phyloP scores from a whole-genome alignment of 208 protist species.

The Leishmania mexicana region DNA sequence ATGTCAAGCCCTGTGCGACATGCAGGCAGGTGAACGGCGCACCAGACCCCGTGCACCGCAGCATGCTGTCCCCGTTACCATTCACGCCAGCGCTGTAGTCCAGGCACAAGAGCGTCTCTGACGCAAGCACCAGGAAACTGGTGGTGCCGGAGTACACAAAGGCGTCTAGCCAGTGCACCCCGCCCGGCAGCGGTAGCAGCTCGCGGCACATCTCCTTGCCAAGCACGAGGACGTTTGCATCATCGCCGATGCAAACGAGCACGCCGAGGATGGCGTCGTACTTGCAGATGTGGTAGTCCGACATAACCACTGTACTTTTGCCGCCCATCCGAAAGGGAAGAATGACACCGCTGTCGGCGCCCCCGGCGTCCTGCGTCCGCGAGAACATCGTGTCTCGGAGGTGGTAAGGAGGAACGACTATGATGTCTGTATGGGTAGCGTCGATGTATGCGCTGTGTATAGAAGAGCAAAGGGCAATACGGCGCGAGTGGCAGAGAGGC shows the following conservation, averaged over 20 bases:
- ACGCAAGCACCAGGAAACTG: constrained; percentile 75
- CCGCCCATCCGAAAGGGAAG: constrained; percentile 45
- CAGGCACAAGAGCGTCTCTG: constrained; percentile 64
- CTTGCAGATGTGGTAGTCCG: constrained; percentile 80
- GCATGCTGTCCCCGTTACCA: constrained; percentile 25
- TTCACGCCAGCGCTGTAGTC: constrained; percentile 56
- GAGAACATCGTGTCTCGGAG: constrained; percentile 4
- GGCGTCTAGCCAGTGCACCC: constrained; percentile 72
- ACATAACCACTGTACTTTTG: constrained; percentile 70
- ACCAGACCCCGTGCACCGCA: constrained; percentile 34
- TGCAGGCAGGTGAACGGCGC: constrained; percentile 65
- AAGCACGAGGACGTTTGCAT: constrained; percentile 69
- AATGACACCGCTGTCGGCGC: constrained; percentile 5
- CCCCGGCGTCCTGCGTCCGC: not conserved
- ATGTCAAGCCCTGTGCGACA: constrained; percentile 77
- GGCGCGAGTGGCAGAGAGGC: not conserved
- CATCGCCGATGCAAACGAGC: constrained; percentile 75
- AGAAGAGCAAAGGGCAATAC: not conserved
- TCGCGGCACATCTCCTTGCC: constrained; percentile 60
- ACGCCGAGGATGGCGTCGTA: constrained; percentile 78
- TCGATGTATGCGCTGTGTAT: not conserved
- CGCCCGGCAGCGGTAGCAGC: constrained; percentile 51
- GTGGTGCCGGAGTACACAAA: constrained; percentile 78
- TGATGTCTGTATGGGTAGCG: not conserved
- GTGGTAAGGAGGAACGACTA: not conserved